These are phyloP conservation scores for Solanum sitiens DNA, from an alignment of 257 asterid genomes.

Conservation along the genomic window DNA sequence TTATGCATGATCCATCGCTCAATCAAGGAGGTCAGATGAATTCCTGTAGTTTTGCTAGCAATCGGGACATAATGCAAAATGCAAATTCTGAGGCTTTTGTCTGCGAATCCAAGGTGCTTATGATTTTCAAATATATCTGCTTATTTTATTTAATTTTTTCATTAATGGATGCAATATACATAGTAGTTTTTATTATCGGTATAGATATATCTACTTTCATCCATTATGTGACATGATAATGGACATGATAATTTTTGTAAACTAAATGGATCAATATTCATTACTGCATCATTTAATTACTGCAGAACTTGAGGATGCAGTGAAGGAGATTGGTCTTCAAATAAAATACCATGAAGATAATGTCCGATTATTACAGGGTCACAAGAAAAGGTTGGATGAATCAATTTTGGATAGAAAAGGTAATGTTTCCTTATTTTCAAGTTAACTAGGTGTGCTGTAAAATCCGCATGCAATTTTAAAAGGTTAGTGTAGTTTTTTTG, in stretches of 20 bases:
- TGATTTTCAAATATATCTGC: background rate
- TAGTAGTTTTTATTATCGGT: too few relatives aligned
- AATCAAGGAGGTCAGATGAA: background rate
- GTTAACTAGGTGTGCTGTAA: background rate
- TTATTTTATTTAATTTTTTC: background rate
- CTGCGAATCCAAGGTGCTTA: slow-evolving; percentile 36
- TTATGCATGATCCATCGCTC: too few relatives aligned
- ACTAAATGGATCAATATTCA: too few relatives aligned
- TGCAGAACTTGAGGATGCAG: slow-evolving; percentile 59
- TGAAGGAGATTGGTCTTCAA: slow-evolving; percentile 39
- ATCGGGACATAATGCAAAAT: slow-evolving; percentile 11
- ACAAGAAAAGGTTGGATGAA: slow-evolving; percentile 33
- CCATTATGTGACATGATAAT: too few relatives aligned
- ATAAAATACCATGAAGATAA: slow-evolving; percentile 61
- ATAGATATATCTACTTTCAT: too few relatives aligned
- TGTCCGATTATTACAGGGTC: slow-evolving; percentile 36
- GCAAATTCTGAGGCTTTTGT: slow-evolving; percentile 13
- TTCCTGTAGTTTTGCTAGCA: slow-evolving; percentile 2
- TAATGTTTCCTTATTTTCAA: background rate
- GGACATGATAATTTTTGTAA: too few relatives aligned
- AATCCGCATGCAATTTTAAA: background rate
- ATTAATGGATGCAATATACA: background rate
- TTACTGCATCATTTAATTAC: background rate
- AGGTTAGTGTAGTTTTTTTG: background rate
- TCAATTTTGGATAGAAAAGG: slow-evolving; percentile 55